Conservation (phyloP, 164 flowering plant species). For the Magnolia kwangsiensis region DNA sequence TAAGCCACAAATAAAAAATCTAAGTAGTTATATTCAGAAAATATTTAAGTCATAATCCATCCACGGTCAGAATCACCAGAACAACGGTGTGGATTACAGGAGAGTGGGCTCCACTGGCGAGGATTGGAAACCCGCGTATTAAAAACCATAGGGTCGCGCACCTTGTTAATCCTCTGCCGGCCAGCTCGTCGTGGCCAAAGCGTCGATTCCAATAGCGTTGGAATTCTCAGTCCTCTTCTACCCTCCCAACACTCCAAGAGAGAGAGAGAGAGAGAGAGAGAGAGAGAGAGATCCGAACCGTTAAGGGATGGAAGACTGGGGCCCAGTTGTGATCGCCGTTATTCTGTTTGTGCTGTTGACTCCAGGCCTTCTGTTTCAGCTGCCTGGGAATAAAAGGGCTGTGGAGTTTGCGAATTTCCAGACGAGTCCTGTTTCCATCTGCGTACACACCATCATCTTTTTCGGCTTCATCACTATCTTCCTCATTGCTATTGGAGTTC, state of each 20-base stretch:
- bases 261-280: background rate
- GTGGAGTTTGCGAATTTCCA: conserved; percentile 54
- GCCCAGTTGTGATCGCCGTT: conserved; percentile 54
- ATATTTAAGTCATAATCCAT: too few relatives aligned
- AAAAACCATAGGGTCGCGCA: too few relatives aligned
- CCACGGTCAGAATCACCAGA: too few relatives aligned
- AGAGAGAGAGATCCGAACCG: background rate
- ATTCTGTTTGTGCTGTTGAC: conserved; percentile 58
- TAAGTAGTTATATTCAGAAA: too few relatives aligned
- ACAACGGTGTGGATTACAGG: too few relatives aligned
- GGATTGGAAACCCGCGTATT: too few relatives aligned
- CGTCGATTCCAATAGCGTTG: background rate
- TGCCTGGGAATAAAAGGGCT: conserved; percentile 45
- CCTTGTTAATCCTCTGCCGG: background rate
- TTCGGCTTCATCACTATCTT: conserved; percentile 58
- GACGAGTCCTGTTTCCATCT: conserved; percentile 51
- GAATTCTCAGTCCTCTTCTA: background rate
- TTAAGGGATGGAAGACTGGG: conserved; percentile 56
- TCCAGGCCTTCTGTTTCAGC: conserved; percentile 61
- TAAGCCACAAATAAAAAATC: too few relatives aligned
- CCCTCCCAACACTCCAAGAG: background rate
- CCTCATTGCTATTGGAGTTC: conserved; percentile 43
- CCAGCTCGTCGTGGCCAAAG: too few relatives aligned
- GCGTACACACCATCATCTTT: conserved; percentile 56
- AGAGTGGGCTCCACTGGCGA: too few relatives aligned